Conservation (phyloP, 2,329 filamentous ascomycete genomes). For the Thelonectria rubi region DNA sequence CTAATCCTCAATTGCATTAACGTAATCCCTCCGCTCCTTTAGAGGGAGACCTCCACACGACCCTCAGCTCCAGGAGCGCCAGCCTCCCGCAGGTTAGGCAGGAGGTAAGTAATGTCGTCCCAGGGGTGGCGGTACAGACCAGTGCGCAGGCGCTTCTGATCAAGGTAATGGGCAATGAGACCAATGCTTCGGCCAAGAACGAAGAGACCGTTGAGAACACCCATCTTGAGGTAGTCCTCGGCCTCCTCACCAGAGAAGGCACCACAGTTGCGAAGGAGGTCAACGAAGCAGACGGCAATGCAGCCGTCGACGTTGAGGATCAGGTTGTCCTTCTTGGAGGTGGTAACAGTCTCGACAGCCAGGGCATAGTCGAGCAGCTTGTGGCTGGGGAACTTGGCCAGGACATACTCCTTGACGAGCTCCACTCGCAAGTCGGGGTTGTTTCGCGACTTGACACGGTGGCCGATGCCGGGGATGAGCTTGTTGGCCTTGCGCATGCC, state of each 20-base stretch:
- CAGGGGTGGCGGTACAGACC: slow-evolving; percentile 99
- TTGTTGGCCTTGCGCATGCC: slow-evolving; percentile 99
- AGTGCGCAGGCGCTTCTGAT: slow-evolving; percentile 99
- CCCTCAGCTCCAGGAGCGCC: slow-evolving; percentile 78
- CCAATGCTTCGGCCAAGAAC: slow-evolving; percentile 96
- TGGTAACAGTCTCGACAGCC: slow-evolving; percentile 97
- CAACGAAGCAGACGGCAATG: slow-evolving; percentile 98
- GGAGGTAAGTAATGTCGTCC: slow-evolving; percentile 97
- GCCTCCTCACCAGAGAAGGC: slow-evolving; percentile 96
- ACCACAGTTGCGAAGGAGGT: slow-evolving; percentile 96
- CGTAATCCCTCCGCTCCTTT: slow-evolving; percentile 44
- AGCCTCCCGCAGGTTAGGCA: slow-evolving; percentile 78
- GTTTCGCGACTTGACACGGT: slow-evolving; percentile 99
- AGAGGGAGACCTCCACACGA: slow-evolving; percentile 89
- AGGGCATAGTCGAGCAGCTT: slow-evolving; percentile 99
- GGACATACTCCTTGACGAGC: slow-evolving; percentile 98
- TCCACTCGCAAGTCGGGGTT: slow-evolving; percentile 99
- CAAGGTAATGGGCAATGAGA: slow-evolving; percentile 99
- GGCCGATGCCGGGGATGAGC: slow-evolving; percentile 98
- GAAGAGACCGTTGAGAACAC: slow-evolving; percentile 99
- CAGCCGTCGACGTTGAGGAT: slow-evolving; percentile 99
- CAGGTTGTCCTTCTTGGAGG: slow-evolving; percentile 99
- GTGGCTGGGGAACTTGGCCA: slow-evolving; percentile 96
- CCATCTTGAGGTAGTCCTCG: slow-evolving; percentile 99
- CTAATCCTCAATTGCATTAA: slow-evolving; percentile 41